phyloP scores from a whole-genome alignment of 192 early-diverging fungal species.

The Coemansia sp. region DNA sequence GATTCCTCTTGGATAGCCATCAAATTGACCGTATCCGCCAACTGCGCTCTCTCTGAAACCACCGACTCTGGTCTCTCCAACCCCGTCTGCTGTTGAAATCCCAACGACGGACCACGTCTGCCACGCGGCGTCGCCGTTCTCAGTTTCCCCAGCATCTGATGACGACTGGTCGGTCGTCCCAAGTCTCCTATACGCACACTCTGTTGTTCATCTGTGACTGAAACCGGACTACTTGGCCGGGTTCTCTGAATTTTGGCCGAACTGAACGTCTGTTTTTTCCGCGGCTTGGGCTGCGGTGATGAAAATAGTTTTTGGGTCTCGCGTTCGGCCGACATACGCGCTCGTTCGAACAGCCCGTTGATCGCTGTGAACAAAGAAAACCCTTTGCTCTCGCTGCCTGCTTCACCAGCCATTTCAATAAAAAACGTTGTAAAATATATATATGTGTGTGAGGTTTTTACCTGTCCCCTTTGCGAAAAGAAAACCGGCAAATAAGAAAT shows the following conservation, averaged over 20 bases:
- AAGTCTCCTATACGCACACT: neutral
- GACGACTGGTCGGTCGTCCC: neutral
- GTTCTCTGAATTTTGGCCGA: slow-evolving; percentile 1
- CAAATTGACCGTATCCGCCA: slow-evolving; percentile 26
- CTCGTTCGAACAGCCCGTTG: slow-evolving; percentile 44
- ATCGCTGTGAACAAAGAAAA: slow-evolving; percentile 42
- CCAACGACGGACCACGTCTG: neutral
- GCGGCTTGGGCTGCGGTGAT: slow-evolving; percentile 2
- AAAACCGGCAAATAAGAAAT: no score
- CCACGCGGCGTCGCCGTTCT: slow-evolving; percentile 9
- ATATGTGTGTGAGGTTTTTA: no score
- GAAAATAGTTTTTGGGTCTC: slow-evolving; percentile 44
- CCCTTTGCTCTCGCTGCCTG: slow-evolving; percentile 14
- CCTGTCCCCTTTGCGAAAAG: no score
- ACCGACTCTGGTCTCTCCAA: slow-evolving; percentile 16
- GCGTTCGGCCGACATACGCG: slow-evolving; percentile 43
- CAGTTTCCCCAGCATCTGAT: neutral
- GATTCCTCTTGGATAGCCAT: slow-evolving; percentile 13
- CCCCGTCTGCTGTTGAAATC: neutral
- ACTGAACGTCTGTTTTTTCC: slow-evolving; percentile 6
- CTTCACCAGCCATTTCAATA: slow-evolving; percentile 1
- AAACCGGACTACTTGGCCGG: neutral
- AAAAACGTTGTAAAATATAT: slow-evolving; percentile 1
- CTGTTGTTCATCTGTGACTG: neutral
- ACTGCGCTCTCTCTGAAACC: slow-evolving; percentile 23